Conservation (phyloP, 2,329 filamentous ascomycete species). For the Mariannaea elegans region DNA sequence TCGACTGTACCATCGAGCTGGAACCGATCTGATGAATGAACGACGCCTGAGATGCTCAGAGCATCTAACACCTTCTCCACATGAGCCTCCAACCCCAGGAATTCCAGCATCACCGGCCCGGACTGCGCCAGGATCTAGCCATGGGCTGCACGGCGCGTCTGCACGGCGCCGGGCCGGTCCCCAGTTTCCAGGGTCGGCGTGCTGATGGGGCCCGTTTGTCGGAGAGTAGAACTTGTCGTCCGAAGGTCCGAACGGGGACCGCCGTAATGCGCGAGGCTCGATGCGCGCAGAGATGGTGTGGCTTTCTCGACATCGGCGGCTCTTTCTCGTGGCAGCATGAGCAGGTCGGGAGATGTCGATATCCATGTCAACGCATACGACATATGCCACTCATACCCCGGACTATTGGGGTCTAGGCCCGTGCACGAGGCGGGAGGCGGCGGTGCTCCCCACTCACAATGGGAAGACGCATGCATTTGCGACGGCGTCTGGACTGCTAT, state of each 20-base stretch:
- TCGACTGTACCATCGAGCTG: not conserved
- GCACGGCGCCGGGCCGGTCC: constrained; percentile 36
- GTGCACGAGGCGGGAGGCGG: constrained; percentile 25
- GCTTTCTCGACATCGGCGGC: constrained; percentile 26
- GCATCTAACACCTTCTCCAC: constrained; percentile 1
- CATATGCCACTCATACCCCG: constrained; percentile 25
- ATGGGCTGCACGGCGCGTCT: constrained; percentile 10
- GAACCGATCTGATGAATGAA: constrained; percentile 15
- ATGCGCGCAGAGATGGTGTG: constrained; percentile 17
- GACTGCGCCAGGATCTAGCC: constrained; percentile 5
- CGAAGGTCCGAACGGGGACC: constrained; percentile 29
- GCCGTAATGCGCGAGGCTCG: constrained; percentile 23
- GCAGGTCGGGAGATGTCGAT: constrained; percentile 17
- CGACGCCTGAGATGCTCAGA: constrained; percentile 7
- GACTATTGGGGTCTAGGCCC: constrained; percentile 20
- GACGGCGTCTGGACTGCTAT: constrained; percentile 22
- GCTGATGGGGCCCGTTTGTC: constrained; percentile 11
- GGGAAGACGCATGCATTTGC: constrained; percentile 10
- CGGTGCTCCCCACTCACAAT: constrained; percentile 20
- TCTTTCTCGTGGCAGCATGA: constrained; percentile 30
- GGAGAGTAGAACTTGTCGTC: constrained; percentile 14
- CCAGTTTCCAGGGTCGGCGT: constrained; percentile 3
- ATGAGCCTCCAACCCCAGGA: not conserved
- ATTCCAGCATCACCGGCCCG: constrained; percentile 29
- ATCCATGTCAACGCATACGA: constrained; percentile 6